Evolutionary conservation across 2,329 filamentous ascomycete species (phyloP), one percentile per base, ranked within the genome.

Genomic region (Aspergillus alliaceus): DNA sequence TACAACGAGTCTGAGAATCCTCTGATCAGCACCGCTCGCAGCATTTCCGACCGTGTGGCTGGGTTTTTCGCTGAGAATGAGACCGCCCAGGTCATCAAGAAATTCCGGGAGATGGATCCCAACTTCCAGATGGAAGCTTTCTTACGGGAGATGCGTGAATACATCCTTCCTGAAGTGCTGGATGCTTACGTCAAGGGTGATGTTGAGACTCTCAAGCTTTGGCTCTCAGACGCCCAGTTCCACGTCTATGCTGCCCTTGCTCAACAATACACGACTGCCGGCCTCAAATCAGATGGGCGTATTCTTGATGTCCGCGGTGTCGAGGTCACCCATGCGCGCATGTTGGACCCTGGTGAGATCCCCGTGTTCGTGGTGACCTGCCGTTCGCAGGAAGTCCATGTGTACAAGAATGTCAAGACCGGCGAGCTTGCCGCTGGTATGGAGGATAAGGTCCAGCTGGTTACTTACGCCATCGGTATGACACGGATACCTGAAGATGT

Each of bases 1-100:
- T 98, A 98, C 79, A 89, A 96, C 65, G 95, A 99, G 78, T 98
- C 95, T 11, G 95, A 99, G 72, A 99, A 99, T 75, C 93, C 95
- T 6, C 82, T 99, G 42, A 91, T 99, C 62, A 90, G 88, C 47
- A 98, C 93, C 0, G 95, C 93, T 1, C 89, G 95, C 71, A 92
- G 91, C 74, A 96, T 99, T 66, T 93, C 93, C 31, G 95, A 99
- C 75, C 86, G 90, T 57, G 87, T 99, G 37, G 91, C 90, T 47
- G 92, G 95, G 27, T 99, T 97, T 80, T 99, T 99, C 65, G 95
- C 95, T 60, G 95, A 99, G 76, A 99, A 98, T 75, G 95, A 99
- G 80, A 97, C 92, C 0, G 95, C 95, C 29, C 89, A 89, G 84
- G 95, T 99, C 34, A 96, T 98, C 80, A 98, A 97, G 81, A 96